A percentile compares a stretch with the other conserved stretches of the same genome.
phyloP scores from a whole-genome alignment of 1,284 basidiomycete genomes.

The Caloboletus inedulis region DNA sequence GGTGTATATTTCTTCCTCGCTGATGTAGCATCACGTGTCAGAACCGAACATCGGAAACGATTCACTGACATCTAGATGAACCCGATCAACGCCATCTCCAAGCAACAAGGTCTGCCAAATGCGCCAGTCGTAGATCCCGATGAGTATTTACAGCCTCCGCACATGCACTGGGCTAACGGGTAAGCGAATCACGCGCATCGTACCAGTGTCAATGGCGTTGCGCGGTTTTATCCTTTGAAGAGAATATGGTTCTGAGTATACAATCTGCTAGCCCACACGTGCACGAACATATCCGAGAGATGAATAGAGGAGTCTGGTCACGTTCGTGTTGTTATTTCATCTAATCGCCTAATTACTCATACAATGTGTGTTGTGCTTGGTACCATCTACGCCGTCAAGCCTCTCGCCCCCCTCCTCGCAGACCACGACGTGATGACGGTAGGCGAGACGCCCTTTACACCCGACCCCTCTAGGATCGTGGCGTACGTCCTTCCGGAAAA shows the following conservation, averaged over 20 bases:
- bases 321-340: conserved; percentile 37
- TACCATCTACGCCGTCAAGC: neutral
- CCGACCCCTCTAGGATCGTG: conserved; percentile 47
- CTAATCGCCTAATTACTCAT: conserved; percentile 17
- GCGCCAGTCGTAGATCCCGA: conserved; percentile 53
- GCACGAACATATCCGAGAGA: conserved; percentile 68
- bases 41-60: neutral
- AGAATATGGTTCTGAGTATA: conserved; percentile 13
- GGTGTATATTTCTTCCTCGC: conserved; percentile 6
- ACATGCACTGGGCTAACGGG: conserved; percentile 52
- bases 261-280: conserved; percentile 49
- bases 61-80: conserved; percentile 48
- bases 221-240: conserved; percentile 9
- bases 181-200: conserved; percentile 24
- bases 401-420: conserved; percentile 21
- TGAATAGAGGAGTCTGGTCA: conserved; percentile 57
- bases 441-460: conserved; percentile 62
- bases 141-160: conserved; percentile 50
- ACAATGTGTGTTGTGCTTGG: conserved; percentile 1
- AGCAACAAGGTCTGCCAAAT: conserved; percentile 61
- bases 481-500: conserved; percentile 59
- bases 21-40: conserved; percentile 1
- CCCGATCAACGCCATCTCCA: conserved; percentile 68
- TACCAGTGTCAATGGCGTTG: conserved; percentile 5
- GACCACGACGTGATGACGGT: conserved; percentile 61